phyloP scores from a whole-genome alignment of 2,329 filamentous ascomycete genomes.

The Helotiales sp. region DNA sequence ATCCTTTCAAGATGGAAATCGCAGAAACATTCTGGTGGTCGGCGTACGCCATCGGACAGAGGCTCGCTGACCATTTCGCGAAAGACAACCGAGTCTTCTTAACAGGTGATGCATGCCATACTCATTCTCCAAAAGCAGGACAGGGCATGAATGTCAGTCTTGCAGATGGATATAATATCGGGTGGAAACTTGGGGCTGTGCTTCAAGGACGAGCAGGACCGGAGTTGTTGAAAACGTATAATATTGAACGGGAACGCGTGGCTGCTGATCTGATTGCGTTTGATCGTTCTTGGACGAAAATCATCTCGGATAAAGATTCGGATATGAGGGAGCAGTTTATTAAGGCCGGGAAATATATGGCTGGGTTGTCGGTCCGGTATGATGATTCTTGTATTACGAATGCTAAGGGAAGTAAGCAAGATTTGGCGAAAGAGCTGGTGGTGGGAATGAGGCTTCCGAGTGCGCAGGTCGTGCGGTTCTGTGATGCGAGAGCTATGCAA shows the following conservation, averaged over 20 bases:
- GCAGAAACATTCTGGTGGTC: conserved; percentile 51
- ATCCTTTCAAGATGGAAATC: conserved; percentile 26
- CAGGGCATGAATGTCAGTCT: conserved; percentile 59
- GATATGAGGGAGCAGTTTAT: conserved; percentile 57
- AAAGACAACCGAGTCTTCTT: conserved; percentile 53
- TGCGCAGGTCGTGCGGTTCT: conserved; percentile 58
- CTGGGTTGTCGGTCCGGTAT: conserved; percentile 58
- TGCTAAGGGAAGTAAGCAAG: conserved; percentile 33
- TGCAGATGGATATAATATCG: conserved; percentile 62
- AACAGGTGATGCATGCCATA: conserved; percentile 58
- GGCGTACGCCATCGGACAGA: conserved; percentile 57
- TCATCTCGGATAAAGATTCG: conserved; percentile 50
- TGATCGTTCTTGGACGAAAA: conserved; percentile 52
- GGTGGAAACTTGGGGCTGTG: conserved; percentile 57
- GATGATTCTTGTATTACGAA: conserved; percentile 48
- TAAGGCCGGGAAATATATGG: conserved; percentile 57
- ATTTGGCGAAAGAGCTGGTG: conserved; percentile 42
- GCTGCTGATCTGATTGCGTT: conserved; percentile 61
- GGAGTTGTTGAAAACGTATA: conserved; percentile 52
- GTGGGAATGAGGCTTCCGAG: conserved; percentile 59
- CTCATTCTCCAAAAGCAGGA: conserved; percentile 62
- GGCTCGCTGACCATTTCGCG: conserved; percentile 58
- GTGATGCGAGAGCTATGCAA: conserved; percentile 58
- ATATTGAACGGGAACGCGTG: conserved; percentile 51
- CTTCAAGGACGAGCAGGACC: conserved; percentile 44